A percentile compares a stretch with the other conserved stretches of the same genome.
Conservation (phyloP, 2,329 filamentous ascomycete species). For the Cryoendolithus antarcticus region DNA sequence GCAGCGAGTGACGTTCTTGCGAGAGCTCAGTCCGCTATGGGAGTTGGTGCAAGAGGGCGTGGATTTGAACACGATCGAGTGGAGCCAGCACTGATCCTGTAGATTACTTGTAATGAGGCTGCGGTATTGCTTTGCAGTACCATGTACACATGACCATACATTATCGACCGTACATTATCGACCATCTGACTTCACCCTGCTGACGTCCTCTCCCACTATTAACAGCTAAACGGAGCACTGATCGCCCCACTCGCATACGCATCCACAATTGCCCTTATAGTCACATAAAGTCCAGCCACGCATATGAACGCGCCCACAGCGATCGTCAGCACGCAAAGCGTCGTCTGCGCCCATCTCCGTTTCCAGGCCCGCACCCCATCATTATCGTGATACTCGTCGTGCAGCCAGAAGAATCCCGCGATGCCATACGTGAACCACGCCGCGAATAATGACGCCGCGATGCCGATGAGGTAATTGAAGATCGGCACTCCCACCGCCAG, state of each 20-base stretch:
- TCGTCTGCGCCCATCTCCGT: slow-evolving; percentile 22
- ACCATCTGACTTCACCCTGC: too few species aligned
- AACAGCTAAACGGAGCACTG: slow-evolving; percentile 20
- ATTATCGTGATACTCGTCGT: slow-evolving; percentile 35
- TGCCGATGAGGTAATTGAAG: slow-evolving; percentile 42
- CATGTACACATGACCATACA: too few species aligned
- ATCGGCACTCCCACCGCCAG: slow-evolving; percentile 39
- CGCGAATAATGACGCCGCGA: slow-evolving; percentile 39
- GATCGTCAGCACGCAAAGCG: slow-evolving; percentile 31
- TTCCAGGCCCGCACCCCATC: slow-evolving; percentile 19
- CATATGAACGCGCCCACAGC: slow-evolving; percentile 37
- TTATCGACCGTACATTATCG: too few species aligned
- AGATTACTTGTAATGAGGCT: too few species aligned
- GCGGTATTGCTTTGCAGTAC: too few species aligned
- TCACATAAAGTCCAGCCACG: slow-evolving; percentile 35
- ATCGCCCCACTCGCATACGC: slow-evolving; percentile 20
- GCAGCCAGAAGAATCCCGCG: slow-evolving; percentile 41
- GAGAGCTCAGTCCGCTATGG: slow-evolving; percentile 92
- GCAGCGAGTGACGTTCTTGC: slow-evolving; percentile 81
- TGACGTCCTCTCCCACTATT: not conserved
- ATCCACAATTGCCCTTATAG: slow-evolving; percentile 27
- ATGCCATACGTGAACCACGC: slow-evolving; percentile 43
- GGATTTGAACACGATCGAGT: slow-evolving; percentile 91
- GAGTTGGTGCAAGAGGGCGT: slow-evolving; percentile 95
- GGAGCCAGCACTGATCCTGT: slow-evolving; percentile 79